These are phyloP conservation scores for Backusella luteola DNA, from an alignment of 192 early-diverging fungal genomes.

Conservation along the genomic window DNA sequence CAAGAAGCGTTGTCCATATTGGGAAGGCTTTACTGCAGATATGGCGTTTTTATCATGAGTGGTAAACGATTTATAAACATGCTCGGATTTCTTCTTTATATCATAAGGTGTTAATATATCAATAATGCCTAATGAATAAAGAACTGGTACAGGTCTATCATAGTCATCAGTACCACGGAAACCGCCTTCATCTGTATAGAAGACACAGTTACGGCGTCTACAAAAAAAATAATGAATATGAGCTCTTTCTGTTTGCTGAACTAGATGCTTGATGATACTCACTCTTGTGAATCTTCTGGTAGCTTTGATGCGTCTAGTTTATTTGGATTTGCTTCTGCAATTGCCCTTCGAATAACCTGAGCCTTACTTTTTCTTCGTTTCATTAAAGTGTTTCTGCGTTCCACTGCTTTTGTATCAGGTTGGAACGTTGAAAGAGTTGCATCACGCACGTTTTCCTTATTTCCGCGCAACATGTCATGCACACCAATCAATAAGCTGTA, in stretches of 20 bases:
- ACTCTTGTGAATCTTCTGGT: slow-evolving; percentile 42
- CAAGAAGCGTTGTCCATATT: slow-evolving; percentile 90
- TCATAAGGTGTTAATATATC: slow-evolving; percentile 99
- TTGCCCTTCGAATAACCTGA: slow-evolving; percentile 52
- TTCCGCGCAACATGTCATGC: slow-evolving; percentile 86
- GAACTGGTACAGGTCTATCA: slow-evolving; percentile 63
- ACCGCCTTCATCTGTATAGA: slow-evolving; percentile 93
- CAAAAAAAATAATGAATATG: neutral
- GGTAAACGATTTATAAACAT: slow-evolving; percentile 78
- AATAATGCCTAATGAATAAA: slow-evolving; percentile 97
- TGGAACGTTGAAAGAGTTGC: slow-evolving; percentile 84
- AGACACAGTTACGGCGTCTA: slow-evolving; percentile 73
- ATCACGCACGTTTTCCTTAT: slow-evolving; percentile 91
- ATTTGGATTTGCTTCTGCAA: slow-evolving; percentile 56
- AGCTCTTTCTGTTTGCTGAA: neutral
- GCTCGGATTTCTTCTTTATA: slow-evolving; percentile 84
- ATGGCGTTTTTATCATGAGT: slow-evolving; percentile 78
- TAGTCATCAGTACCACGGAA: slow-evolving; percentile 75
- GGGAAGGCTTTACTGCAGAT: slow-evolving; percentile 79
- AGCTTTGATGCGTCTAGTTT: slow-evolving; percentile 61
- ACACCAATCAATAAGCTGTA: slow-evolving; percentile 95
- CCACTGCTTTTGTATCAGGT: slow-evolving; percentile 45
- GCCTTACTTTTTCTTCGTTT: slow-evolving; percentile 57
- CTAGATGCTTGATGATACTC: neutral
- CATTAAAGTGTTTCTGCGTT: slow-evolving; percentile 41